Evolutionary conservation across 2,329 filamentous ascomycete species (phyloP), one percentile per base, ranked within the genome.

Genomic region (Periconia digitata): DNA sequence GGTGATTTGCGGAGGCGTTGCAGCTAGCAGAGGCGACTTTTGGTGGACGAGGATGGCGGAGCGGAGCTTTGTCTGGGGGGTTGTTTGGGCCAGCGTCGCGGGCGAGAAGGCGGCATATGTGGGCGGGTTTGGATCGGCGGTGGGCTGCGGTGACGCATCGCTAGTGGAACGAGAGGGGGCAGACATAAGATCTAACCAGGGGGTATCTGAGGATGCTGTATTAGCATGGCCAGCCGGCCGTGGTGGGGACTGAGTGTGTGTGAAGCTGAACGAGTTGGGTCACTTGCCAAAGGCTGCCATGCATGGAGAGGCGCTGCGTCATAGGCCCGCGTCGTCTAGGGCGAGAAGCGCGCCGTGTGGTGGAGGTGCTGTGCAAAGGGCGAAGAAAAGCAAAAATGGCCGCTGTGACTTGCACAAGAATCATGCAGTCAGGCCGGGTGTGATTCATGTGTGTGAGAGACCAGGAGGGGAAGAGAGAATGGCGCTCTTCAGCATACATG

Each of bases 21-120:
- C 91, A 50, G 95, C 86, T 16, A 99, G 81, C 39, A 99, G 75
- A 10, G 94, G 94, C 15, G 90, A 96, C 74, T 97, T 99, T 71
- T 96, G 92, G 72, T 97, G 92, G 17, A 99, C 92, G 59, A 97
- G 85, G 60, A 99, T 92, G 48, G 90, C 95, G 16, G 90, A 95
- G 39, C 90, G 85, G 53, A 92, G 87, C 65, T 89, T 87, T 36
- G 85, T 84, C 32, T 85, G 82, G 40, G 86, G 79, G 5, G 85
- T 81, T 32, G 82, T 81, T 47, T 86, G 83, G 38, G 85, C 86
- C 58, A 92, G 82, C 18, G 87, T 90, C 18, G 86, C 82, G 24
- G 94, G 92, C 5, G 92, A 94, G 76, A 99, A 99, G 63, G 89
- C 83, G 55, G 94, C 94, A 67, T 89, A 85, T 39, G 92, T 97